A percentile compares a stretch with the other conserved stretches of the same genome.
These are phyloP conservation scores for Boletus pseudopeckii DNA, from an alignment of 768 basidiomycete species.

Conservation along the genomic window DNA sequence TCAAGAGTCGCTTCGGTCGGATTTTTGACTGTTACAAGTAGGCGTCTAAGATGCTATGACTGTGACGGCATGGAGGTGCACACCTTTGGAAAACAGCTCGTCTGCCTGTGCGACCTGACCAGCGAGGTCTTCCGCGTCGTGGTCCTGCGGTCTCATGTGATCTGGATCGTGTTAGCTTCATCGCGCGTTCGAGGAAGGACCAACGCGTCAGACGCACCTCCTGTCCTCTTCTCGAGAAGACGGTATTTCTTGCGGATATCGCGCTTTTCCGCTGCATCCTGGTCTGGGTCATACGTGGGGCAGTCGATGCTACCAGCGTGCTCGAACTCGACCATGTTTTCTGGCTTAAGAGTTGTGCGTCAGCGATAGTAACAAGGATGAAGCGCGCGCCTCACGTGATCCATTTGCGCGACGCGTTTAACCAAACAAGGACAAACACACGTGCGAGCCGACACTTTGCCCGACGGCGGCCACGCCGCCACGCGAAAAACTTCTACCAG, in stretches of 20 bases:
- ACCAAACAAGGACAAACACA: slow-evolving; percentile 23
- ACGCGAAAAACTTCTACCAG: background rate
- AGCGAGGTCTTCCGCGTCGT: slow-evolving; percentile 53
- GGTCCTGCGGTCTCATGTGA: slow-evolving; percentile 52
- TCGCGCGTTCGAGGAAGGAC: background rate
- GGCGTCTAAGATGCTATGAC: background rate
- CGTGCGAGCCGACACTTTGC: background rate
- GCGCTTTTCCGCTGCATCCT: slow-evolving; percentile 78
- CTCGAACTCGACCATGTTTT: slow-evolving; percentile 20
- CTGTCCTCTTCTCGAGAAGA: slow-evolving; percentile 55
- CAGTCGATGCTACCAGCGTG: slow-evolving; percentile 18
- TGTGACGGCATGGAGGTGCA: slow-evolving; percentile 4
- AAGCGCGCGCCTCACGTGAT: slow-evolving; percentile 14
- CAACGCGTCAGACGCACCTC: slow-evolving; percentile 44
- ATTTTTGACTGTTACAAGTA: slow-evolving; percentile 54
- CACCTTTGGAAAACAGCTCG: slow-evolving; percentile 62
- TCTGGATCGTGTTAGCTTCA: slow-evolving; percentile 26
- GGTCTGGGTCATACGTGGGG: slow-evolving; percentile 75
- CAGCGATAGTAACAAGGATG: too few relatives aligned
- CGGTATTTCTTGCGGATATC: slow-evolving; percentile 72
- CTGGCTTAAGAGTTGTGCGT: background rate
- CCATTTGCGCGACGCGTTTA: slow-evolving; percentile 22
- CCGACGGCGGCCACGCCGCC: background rate
- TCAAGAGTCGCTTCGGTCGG: slow-evolving; percentile 91
- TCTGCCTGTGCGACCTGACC: slow-evolving; percentile 57